Conservation (phyloP, 176 grass and related monocot genomes). For the Oryza nivara region DNA sequence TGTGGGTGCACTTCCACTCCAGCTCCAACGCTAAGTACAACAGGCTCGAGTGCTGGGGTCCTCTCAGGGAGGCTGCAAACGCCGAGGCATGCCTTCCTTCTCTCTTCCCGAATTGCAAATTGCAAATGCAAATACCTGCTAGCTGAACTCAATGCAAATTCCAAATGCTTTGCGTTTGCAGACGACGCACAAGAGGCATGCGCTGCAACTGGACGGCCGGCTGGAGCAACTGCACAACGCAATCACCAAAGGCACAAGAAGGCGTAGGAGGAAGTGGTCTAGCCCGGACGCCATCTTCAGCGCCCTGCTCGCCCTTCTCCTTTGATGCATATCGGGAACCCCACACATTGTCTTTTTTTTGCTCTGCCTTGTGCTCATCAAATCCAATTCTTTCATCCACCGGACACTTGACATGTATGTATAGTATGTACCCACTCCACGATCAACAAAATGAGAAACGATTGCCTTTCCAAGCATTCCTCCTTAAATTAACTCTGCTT, state of each 20-base stretch:
- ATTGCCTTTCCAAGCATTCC: neutral
- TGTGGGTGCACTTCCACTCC: conserved; percentile 94
- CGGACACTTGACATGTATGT: neutral
- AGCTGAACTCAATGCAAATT: too few relatives aligned
- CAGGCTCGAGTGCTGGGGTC: conserved; percentile 86
- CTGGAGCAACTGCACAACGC: conserved; percentile 43
- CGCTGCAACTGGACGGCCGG: conserved; percentile 43
- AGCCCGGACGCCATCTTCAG: conserved; percentile 64
- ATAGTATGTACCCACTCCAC: neutral
- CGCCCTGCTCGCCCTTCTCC: conserved; percentile 74
- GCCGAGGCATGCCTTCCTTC: conserved; percentile 30
- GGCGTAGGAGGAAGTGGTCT: conserved; percentile 41
- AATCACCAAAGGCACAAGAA: conserved; percentile 29
- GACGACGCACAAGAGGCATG: conserved; percentile 43
- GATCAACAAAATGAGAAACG: neutral
- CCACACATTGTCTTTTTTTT: neutral
- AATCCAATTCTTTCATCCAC: neutral
- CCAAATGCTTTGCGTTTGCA: too few relatives aligned
- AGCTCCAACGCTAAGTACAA: conserved; percentile 65
- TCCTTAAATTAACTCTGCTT: neutral
- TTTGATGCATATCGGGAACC: conserved; percentile 35
- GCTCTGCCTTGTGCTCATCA: neutral
- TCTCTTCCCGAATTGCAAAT: too few relatives aligned
- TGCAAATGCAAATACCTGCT: too few relatives aligned
- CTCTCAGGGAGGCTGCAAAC: conserved; percentile 65